phyloP scores from a whole-genome alignment of 2,329 filamentous ascomycete genomes.

The Penicillium palitans region DNA sequence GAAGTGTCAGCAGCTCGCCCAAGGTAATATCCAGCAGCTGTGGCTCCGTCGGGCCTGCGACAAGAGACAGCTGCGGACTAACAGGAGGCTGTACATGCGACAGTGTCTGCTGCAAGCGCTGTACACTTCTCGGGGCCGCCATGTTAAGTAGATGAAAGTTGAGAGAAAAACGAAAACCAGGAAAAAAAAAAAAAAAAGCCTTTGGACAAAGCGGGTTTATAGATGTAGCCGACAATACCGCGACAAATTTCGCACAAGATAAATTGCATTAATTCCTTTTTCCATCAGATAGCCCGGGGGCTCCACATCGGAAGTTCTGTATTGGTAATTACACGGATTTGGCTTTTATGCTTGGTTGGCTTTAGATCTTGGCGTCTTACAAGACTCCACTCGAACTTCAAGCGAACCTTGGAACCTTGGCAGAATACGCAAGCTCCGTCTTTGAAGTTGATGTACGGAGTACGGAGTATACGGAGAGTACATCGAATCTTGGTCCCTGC shows the following conservation, averaged over 20 bases:
- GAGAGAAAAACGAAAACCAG: not conserved
- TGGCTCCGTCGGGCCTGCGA: constrained; percentile 68
- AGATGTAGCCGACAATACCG: constrained; percentile 14
- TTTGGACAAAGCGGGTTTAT: constrained; percentile 12
- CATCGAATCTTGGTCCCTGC: not conserved
- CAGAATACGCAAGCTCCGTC: constrained; percentile 3
- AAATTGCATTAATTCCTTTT: not conserved
- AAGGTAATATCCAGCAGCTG: constrained; percentile 71
- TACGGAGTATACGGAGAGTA: not conserved
- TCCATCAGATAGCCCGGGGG: constrained; percentile 16
- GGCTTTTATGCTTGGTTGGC: constrained; percentile 7
- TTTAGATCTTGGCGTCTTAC: constrained; percentile 3
- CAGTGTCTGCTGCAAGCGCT: constrained; percentile 34
- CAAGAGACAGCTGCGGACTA: constrained; percentile 50
- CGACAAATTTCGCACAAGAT: constrained; percentile 7
- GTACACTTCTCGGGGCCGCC: constrained; percentile 27
- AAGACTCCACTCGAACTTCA: constrained; percentile 1
- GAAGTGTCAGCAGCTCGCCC: constrained; percentile 69
- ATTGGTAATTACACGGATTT: constrained; percentile 4
- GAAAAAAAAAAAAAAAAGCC: not conserved
- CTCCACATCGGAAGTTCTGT: constrained; percentile 9
- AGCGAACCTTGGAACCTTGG: constrained; percentile 9
- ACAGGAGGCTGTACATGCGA: constrained; percentile 29
- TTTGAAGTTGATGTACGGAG: too few species aligned
- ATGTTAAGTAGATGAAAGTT: constrained; percentile 16